A percentile compares a stretch with the other conserved stretches of the same genome.
phyloP scores from a whole-genome alignment of 1,284 basidiomycete species.

The Thelephora terrestris region DNA sequence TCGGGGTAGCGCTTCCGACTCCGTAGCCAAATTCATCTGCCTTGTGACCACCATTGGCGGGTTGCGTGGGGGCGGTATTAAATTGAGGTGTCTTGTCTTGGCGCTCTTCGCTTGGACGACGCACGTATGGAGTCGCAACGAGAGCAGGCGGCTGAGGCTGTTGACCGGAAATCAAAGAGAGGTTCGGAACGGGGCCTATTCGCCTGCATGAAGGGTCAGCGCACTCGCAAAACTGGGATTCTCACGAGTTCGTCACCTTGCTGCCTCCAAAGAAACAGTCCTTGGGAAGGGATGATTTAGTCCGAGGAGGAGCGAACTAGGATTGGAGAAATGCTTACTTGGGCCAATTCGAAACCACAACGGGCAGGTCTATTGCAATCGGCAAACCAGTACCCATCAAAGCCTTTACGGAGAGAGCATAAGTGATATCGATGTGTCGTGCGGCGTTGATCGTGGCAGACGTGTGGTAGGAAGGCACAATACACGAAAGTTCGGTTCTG shows the following conservation, averaged over 20 bases:
- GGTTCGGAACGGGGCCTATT: constrained; percentile 58
- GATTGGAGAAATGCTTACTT: constrained; percentile 33
- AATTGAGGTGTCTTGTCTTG: constrained; percentile 12
- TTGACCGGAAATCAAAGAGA: constrained; percentile 28
- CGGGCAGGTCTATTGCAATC: constrained; percentile 60
- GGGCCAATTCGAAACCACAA: constrained; percentile 76
- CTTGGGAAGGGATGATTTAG: constrained; percentile 24
- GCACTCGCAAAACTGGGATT: not conserved
- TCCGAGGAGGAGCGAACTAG: constrained; percentile 4
- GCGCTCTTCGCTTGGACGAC: constrained; percentile 3
- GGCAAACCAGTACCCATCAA: constrained; percentile 59
- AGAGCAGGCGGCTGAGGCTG: constrained; percentile 1
- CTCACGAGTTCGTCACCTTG: constrained; percentile 32
- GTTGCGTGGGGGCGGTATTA: constrained; percentile 22
- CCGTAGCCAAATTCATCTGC: constrained; percentile 23
- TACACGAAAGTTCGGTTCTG: constrained; percentile 56
- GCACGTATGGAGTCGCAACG: not conserved
- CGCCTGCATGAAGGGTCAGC: constrained; percentile 31
- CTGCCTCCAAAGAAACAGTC: constrained; percentile 53
- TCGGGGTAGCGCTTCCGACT: constrained; percentile 1
- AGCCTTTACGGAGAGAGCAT: constrained; percentile 67
- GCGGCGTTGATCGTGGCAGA: constrained; percentile 70
- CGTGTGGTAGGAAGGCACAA: constrained; percentile 59
- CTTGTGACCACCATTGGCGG: constrained; percentile 9
- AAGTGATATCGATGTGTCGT: constrained; percentile 72